These are phyloP conservation scores for Stereocaulon alpinum DNA, from an alignment of 495 filamentous ascomycete genomes.

Conservation along the genomic window DNA sequence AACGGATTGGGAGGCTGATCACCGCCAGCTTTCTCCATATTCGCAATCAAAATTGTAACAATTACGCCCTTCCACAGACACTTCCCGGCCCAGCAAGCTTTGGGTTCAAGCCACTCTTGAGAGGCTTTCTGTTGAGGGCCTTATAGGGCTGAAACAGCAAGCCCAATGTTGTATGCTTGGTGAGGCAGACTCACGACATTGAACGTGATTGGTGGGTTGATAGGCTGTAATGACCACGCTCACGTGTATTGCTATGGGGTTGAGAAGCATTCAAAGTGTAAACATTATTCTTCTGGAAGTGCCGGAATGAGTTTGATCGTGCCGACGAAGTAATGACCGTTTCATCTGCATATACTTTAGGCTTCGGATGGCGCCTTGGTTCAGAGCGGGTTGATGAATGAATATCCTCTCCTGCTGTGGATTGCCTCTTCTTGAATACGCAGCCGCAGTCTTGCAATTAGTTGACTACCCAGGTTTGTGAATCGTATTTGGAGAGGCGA, in stretches of 20 bases:
- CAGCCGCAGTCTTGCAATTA: background rate
- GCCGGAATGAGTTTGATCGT: background rate
- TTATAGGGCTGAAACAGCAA: no score
- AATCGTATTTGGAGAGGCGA: background rate
- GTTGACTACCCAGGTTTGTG: background rate
- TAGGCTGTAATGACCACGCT: no score
- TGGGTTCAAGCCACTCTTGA: no score
- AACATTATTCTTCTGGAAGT: background rate
- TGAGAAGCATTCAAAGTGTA: no score
- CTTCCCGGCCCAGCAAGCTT: no score
- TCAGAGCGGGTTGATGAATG: background rate
- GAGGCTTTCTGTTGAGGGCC: no score
- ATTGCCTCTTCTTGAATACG: background rate
- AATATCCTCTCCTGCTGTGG: background rate
- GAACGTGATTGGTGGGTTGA: no score
- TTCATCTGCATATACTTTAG: conserved; percentile 7
- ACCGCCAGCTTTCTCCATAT: conserved; percentile 1
- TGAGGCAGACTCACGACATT: no score
- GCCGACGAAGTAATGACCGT: conserved; percentile 2
- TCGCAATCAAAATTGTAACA: background rate
- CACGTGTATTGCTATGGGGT: no score
- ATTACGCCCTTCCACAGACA: background rate
- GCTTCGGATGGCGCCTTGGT: background rate
- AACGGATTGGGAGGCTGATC: conserved; percentile 13
- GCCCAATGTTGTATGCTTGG: no score